A percentile compares a stretch with the other conserved stretches of the same genome.
These are phyloP conservation scores for Saccharomycopsis sp. DNA, from an alignment of 805 yeast species.

Conservation along the genomic window DNA sequence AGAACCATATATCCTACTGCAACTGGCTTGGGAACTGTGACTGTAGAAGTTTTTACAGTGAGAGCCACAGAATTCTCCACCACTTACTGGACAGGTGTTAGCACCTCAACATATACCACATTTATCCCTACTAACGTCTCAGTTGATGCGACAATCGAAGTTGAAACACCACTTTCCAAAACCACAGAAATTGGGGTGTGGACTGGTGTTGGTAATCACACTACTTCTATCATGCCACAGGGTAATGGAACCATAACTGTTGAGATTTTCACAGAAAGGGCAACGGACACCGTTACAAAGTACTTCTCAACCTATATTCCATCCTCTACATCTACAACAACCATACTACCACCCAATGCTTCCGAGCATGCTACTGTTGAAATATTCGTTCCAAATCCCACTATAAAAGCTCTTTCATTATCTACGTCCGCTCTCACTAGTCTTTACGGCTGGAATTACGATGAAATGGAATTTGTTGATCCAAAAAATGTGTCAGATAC, in stretches of 20 bases:
- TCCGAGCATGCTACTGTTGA: background rate
- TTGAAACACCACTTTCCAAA: background rate
- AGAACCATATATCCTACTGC: background rate
- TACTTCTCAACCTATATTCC: background rate
- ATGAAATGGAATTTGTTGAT: background rate
- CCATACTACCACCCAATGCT: background rate
- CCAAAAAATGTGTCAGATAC: background rate
- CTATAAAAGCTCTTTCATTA: background rate
- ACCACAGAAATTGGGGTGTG: background rate
- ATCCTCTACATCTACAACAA: background rate
- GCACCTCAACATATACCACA: constrained; percentile 4
- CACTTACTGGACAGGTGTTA: constrained; percentile 8
- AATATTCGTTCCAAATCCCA: background rate
- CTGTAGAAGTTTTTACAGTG: background rate
- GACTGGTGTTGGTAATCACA: background rate
- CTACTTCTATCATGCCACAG: background rate
- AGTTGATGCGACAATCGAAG: background rate
- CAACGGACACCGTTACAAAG: background rate
- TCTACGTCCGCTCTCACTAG: background rate
- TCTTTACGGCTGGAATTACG: background rate
- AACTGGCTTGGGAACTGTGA: background rate
- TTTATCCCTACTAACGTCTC: background rate
- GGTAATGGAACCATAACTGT: background rate
- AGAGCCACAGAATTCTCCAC: constrained; percentile 1
- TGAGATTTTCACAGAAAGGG: background rate